Conservation (phyloP, 1,284 basidiomycete genomes). For the Microbotryomycetes sp. region DNA sequence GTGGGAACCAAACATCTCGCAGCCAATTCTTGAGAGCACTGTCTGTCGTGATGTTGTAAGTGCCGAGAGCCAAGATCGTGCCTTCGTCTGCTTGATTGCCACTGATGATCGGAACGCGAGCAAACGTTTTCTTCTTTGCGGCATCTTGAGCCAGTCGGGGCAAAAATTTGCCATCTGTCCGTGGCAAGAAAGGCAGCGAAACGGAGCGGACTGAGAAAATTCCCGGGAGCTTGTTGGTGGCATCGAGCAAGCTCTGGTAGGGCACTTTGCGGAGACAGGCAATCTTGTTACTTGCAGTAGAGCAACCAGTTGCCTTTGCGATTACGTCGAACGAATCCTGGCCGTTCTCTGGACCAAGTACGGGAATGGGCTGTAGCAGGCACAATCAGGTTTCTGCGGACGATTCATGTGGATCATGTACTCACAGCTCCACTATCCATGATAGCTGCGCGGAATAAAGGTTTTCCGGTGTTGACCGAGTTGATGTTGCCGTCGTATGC, state of each 20-base stretch:
- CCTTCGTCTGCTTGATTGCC: slow-evolving; percentile 32
- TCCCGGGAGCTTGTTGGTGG: slow-evolving; percentile 13
- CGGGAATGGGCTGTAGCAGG: slow-evolving; percentile 3
- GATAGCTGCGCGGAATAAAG: slow-evolving; percentile 43
- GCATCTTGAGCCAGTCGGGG: slow-evolving; percentile 37
- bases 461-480: slow-evolving; percentile 12
- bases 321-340: slow-evolving; percentile 38
- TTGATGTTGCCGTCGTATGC: slow-evolving; percentile 22
- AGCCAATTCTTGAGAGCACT: slow-evolving; percentile 14
- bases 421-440: slow-evolving; percentile 44
- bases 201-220: slow-evolving; percentile 9
- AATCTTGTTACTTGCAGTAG: slow-evolving; percentile 20
- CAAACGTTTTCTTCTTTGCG: slow-evolving; percentile 35
- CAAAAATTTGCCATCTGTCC: slow-evolving; percentile 42
- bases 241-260: slow-evolving; percentile 34
- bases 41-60: slow-evolving; percentile 7
- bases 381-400: not conserved
- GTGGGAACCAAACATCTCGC: slow-evolving; percentile 9
- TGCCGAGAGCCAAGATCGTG: slow-evolving; percentile 23
- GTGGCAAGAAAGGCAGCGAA: slow-evolving; percentile 27
- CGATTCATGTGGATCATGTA: slow-evolving; percentile 27
- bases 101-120: slow-evolving; percentile 43
- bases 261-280: slow-evolving; percentile 39
- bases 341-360: slow-evolving; percentile 29
- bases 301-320: slow-evolving; percentile 25